A percentile compares a stretch with the other conserved stretches of the same genome.
Conservation (phyloP, 768 basidiomycete species). For the Cystobasidium tubakii region DNA sequence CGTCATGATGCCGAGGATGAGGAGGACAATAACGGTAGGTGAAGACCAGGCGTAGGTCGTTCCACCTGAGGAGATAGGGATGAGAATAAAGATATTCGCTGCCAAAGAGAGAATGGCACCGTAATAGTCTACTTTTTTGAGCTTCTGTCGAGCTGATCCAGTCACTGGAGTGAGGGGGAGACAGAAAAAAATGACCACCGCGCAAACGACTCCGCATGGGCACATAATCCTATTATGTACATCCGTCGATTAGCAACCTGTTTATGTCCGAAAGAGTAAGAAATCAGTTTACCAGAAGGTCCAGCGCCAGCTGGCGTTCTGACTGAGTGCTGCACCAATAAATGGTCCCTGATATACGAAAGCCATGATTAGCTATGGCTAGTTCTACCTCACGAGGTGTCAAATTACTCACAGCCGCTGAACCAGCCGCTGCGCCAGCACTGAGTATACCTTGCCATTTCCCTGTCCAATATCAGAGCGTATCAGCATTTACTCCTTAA, state of each 20-base stretch:
- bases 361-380: not conserved
- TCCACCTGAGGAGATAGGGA: slow-evolving; percentile 35
- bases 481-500: slow-evolving; percentile 29
- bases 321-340: slow-evolving; percentile 23
- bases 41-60: slow-evolving; percentile 29
- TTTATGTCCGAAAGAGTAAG: not conserved
- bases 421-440: slow-evolving; percentile 7
- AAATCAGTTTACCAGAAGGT: slow-evolving; percentile 12
- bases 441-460: slow-evolving; percentile 37
- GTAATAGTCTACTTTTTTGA: slow-evolving; percentile 31
- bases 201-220: not conserved
- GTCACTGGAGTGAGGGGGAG: slow-evolving; percentile 6
- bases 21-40: slow-evolving; percentile 2
- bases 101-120: slow-evolving; percentile 24
- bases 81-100: slow-evolving; percentile 34
- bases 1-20: slow-evolving; percentile 5
- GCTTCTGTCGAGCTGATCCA: not conserved
- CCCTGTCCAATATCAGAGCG: slow-evolving; percentile 35
- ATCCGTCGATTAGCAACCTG: too few species aligned
- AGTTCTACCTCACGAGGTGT: too few species aligned
- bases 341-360: slow-evolving; percentile 23
- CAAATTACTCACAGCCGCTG: not conserved
- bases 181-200: not conserved
- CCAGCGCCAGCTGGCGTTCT: slow-evolving; percentile 29
- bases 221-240: not conserved